phyloP scores from a whole-genome alignment of 2,329 filamentous ascomycete genomes.

The Trichoderma endophyticum region DNA sequence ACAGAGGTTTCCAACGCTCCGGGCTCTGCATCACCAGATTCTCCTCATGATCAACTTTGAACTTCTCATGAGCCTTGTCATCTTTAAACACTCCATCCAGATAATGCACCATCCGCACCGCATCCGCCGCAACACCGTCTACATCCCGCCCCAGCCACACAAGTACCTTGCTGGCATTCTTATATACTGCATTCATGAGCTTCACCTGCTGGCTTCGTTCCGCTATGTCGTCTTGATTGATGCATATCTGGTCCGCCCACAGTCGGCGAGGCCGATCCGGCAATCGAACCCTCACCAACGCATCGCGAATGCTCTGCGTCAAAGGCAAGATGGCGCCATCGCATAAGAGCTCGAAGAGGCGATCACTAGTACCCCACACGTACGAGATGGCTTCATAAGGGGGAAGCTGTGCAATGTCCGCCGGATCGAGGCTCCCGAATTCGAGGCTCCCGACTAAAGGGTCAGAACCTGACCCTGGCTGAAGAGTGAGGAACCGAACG shows the following conservation, averaged over 20 bases:
- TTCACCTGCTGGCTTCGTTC: slow-evolving; percentile 38
- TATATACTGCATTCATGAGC: slow-evolving; percentile 39
- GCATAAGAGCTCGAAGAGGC: slow-evolving; percentile 25
- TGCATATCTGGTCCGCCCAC: slow-evolving; percentile 42
- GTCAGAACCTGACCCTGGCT: slow-evolving; percentile 28
- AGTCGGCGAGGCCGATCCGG: slow-evolving; percentile 27
- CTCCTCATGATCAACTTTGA: slow-evolving; percentile 31
- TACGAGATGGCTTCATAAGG: slow-evolving; percentile 37
- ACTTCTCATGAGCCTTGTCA: slow-evolving; percentile 29
- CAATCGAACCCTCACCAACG: slow-evolving; percentile 30
- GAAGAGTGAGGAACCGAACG: slow-evolving; percentile 34
- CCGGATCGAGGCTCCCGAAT: slow-evolving; percentile 25
- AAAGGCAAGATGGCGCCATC: slow-evolving; percentile 27
- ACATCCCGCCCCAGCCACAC: slow-evolving; percentile 37
- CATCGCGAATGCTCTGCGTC: slow-evolving; percentile 32
- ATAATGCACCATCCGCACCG: slow-evolving; percentile 28
- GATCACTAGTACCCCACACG: slow-evolving; percentile 33
- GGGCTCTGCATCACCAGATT: slow-evolving; percentile 28
- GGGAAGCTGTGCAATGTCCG: slow-evolving; percentile 9
- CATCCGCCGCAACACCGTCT: slow-evolving; percentile 28
- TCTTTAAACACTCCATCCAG: slow-evolving; percentile 31
- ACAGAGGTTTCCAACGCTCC: slow-evolving; percentile 32
- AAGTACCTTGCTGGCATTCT: slow-evolving; percentile 31
- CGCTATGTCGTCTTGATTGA: slow-evolving; percentile 37
- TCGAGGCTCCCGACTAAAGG: slow-evolving; percentile 30